Base-by-base conservation (phyloP, 1,284 basidiomycete genomes). In the Rhodotorula sp. region DNA sequence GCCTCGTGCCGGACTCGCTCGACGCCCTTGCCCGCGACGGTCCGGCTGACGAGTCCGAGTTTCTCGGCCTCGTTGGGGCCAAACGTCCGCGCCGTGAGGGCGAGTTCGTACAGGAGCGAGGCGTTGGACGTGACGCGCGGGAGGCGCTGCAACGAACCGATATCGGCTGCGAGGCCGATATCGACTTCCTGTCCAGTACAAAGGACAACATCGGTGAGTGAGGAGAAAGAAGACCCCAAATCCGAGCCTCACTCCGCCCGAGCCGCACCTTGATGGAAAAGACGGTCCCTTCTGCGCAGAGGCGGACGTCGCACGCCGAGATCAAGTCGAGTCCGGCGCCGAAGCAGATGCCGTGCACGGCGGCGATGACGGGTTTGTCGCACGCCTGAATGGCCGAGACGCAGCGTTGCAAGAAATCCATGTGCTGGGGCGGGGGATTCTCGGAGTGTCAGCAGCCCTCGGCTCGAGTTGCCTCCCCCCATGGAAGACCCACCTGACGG, bases 101-200 rank as follows among this genome's bases (percentile, higher is more conserved):
- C 90, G 15, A 96, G 84, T 81, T 97, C 94, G 64, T 88, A 84
- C 0, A 89, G 84, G n/a, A 91, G 84, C 12, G 90, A 91, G 49
- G 88, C 86, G 82, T 93, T 95, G 1, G 88, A 91, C 0, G 88
- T 87, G 58, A 91, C 85, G 79, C 93, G 92, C 0, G 91, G 92
- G 46, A 96, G 84, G 54, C 90, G 88, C 48, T 94, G 91, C 21
- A 98, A 86, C 16, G 76, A 77, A 3, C 94, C 94, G 62, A 96
- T 90, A 80, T 97, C 94, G 3, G 94, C 91, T 3, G 93, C 93
- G 1, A 97, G 84, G 0, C 92, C 93, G 14, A 93, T 87, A 78
- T 94, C 92, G 14, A 93, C 90, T 85, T 97, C 93, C 91, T 92
- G 79, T 43, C 26, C 6, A 16, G 3, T 8, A 43, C 20, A 8